A percentile compares a stretch with the other conserved stretches of the same genome.
These are phyloP conservation scores for Lasiosphaeriaceae sp. DNA, from an alignment of 495 filamentous ascomycete species.

Conservation along the genomic window DNA sequence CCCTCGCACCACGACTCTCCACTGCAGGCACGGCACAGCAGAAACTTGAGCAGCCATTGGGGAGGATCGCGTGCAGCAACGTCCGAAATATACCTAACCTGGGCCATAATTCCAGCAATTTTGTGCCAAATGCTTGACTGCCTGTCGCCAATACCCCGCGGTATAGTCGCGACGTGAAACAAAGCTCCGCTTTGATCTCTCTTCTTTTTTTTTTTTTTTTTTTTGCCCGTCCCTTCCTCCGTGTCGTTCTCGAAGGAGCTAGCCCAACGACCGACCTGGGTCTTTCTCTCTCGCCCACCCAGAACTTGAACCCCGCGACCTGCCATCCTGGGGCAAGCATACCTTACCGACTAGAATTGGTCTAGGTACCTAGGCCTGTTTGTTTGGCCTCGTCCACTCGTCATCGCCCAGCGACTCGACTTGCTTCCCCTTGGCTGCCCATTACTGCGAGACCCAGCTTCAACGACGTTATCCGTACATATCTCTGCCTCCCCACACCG, in stretches of 20 bases:
- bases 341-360: neutral
- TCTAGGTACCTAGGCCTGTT: neutral
- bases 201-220: neutral
- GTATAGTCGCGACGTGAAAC: slow-evolving; percentile 19
- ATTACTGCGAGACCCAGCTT: too few species aligned
- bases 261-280: neutral
- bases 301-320: neutral
- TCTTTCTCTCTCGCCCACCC: neutral
- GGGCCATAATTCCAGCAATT: slow-evolving; percentile 19
- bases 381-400: neutral
- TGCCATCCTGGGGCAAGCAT: neutral
- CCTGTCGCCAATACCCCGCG: neutral
- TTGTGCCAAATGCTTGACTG: slow-evolving; percentile 8
- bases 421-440: too few species aligned
- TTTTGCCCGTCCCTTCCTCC: neutral
- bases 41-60: slow-evolving; percentile 5
- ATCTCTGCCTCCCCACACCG: too few species aligned
- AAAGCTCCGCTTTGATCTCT: slow-evolving; percentile 14
- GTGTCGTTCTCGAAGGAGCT: neutral
- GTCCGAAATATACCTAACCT: slow-evolving; percentile 23
- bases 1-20: neutral
- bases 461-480: too few species aligned
- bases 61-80: slow-evolving; percentile 11
- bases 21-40: slow-evolving; percentile 10
- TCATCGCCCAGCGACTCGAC: too few species aligned